phyloP scores from a whole-genome alignment of 2,329 filamentous ascomycete genomes.

The Pestalotiopsis sp. region DNA sequence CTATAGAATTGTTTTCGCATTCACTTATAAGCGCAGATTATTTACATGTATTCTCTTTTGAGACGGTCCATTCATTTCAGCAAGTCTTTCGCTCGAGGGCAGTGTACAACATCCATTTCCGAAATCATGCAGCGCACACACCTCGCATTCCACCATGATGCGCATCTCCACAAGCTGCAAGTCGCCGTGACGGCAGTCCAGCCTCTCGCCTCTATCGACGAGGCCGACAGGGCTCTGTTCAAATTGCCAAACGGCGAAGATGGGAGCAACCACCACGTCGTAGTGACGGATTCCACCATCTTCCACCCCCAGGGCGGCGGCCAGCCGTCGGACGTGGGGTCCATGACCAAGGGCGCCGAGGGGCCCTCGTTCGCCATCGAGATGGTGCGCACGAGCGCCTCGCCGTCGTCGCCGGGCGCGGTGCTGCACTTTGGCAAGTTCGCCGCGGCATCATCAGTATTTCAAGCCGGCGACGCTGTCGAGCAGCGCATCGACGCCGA shows the following conservation, averaged over 20 bases:
- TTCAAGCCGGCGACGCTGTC: slow-evolving; percentile 46
- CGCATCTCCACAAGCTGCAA: slow-evolving; percentile 31
- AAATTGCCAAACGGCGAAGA: slow-evolving; percentile 55
- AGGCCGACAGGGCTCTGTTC: slow-evolving; percentile 57
- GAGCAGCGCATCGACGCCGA: slow-evolving; percentile 61
- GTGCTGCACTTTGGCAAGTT: slow-evolving; percentile 71
- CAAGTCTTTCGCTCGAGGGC: neutral
- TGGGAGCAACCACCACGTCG: slow-evolving; percentile 39
- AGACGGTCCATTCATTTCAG: neutral
- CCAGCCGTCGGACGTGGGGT: slow-evolving; percentile 69
- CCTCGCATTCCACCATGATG: slow-evolving; percentile 41
- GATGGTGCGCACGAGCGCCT: slow-evolving; percentile 57
- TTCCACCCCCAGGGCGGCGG: slow-evolving; percentile 78
- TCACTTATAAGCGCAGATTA: too few relatives aligned
- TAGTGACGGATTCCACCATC: slow-evolving; percentile 67
- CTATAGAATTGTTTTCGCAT: too few relatives aligned
- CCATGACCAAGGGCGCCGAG: slow-evolving; percentile 42
- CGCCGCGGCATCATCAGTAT: slow-evolving; percentile 26
- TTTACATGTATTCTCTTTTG: neutral
- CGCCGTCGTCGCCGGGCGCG: slow-evolving; percentile 47
- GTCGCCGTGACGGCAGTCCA: slow-evolving; percentile 46
- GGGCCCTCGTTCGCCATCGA: slow-evolving; percentile 51
- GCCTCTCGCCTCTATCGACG: slow-evolving; percentile 51
- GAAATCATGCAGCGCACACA: slow-evolving; percentile 37
- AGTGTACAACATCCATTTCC: neutral